A percentile compares a stretch with the other conserved stretches of the same genome.
phyloP scores from a whole-genome alignment of 768 basidiomycete species.

The Lyophyllum decastes region DNA sequence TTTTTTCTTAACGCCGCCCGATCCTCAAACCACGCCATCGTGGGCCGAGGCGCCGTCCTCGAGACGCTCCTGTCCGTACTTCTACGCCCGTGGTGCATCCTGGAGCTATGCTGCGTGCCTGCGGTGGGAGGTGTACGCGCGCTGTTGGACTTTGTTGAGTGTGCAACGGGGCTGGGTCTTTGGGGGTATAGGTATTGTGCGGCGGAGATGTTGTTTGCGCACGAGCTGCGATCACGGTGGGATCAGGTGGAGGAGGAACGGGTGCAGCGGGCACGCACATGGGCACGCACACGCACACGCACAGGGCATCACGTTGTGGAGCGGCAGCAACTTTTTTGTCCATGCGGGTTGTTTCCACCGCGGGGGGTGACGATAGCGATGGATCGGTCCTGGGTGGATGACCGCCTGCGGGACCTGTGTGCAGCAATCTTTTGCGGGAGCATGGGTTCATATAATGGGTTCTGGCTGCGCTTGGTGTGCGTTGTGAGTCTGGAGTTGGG shows the following conservation, averaged over 20 bases:
- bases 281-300: no score
- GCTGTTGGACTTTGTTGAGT: background rate
- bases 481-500: background rate
- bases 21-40: background rate
- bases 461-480: background rate
- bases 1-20: background rate
- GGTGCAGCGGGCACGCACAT: background rate
- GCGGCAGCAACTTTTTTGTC: background rate
- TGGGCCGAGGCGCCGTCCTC: background rate
- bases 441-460: background rate
- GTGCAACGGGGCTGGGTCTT: background rate
- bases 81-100: background rate
- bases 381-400: background rate
- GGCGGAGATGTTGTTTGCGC: background rate
- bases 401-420: background rate
- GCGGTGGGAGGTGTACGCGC: background rate
- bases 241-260: background rate
- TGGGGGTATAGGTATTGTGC: background rate
- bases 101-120: background rate
- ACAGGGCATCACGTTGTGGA: background rate
- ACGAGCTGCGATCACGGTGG: background rate
- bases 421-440: background rate
- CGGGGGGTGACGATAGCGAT: background rate
- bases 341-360: background rate
- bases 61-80: background rate